Percentiles rank a stretch among this genome's conserved stretches.
Conservation (phyloP, 768 basidiomycete genomes). For the Trametes gibbosa region DNA sequence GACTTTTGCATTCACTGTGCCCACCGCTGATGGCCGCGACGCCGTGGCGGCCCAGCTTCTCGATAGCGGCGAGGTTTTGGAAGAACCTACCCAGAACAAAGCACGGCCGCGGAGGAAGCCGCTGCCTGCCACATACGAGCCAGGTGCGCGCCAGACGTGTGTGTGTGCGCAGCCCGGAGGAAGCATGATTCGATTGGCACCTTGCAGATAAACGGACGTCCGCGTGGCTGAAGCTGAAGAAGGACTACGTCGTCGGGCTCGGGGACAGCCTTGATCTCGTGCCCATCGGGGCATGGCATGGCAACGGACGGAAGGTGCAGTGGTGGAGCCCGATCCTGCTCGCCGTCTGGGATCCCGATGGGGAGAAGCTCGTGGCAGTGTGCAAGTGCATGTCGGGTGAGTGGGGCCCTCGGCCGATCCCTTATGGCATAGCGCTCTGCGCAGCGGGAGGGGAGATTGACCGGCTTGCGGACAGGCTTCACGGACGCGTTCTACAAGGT, state of each 20-base stretch:
- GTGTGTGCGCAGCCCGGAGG: background rate
- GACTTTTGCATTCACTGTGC: constrained; percentile 1
- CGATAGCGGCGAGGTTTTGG: constrained; percentile 47
- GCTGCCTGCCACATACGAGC: constrained; percentile 84
- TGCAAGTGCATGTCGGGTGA: constrained; percentile 89
- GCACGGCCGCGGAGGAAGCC: constrained; percentile 54
- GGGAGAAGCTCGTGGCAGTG: constrained; percentile 65
- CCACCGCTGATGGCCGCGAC: constrained; percentile 11
- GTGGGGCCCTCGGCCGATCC: constrained; percentile 20
- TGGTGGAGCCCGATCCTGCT: constrained; percentile 94
- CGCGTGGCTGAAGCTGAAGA: constrained; percentile 91
- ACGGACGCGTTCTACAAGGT: constrained; percentile 81
- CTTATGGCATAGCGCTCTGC: constrained; percentile 5
- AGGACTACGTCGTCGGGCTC: constrained; percentile 80
- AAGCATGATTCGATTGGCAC: background rate
- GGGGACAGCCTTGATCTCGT: constrained; percentile 76
- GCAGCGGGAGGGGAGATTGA: constrained; percentile 9
- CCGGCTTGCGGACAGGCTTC: constrained; percentile 53
- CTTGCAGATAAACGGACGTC: constrained; percentile 72
- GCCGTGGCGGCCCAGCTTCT: constrained; percentile 47
- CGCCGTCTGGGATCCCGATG: constrained; percentile 66
- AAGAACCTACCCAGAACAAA: constrained; percentile 34
- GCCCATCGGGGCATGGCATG: constrained; percentile 84
- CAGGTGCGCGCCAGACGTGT: constrained; percentile 36
- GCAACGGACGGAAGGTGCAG: constrained; percentile 81